Evolutionary conservation across 768 basidiomycete genomes (phyloP).

Genomic region (Candolleomyces efflorescens): DNA sequence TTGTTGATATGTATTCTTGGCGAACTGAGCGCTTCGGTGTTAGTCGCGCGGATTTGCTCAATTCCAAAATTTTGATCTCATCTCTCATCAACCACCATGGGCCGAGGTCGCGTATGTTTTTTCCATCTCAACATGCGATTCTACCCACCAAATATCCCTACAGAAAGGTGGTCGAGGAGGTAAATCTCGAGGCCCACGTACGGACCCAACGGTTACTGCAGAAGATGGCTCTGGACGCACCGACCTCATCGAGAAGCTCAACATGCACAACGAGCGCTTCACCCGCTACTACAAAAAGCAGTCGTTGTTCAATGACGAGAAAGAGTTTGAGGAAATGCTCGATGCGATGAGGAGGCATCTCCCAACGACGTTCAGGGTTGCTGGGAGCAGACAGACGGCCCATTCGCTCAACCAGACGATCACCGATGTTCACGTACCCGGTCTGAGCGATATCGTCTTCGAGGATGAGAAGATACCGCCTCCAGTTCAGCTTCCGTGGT

Average conservation of each 20-base stretch:
- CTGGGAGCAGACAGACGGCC: constrained; percentile 79
- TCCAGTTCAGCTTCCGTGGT: constrained; percentile 88
- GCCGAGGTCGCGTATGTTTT: neutral
- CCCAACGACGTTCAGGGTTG: constrained; percentile 92
- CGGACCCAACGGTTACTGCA: constrained; percentile 16
- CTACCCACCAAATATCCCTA: neutral
- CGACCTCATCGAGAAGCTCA: constrained; percentile 50
- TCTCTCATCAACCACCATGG: neutral
- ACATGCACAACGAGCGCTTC: constrained; percentile 72
- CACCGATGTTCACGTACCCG: constrained; percentile 72
- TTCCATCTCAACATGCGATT: too few relatives aligned
- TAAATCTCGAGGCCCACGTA: neutral
- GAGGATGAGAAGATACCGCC: constrained; percentile 75
- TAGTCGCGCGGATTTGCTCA: neutral
- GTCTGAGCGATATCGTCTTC: constrained; percentile 64
- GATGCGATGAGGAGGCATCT: constrained; percentile 62
- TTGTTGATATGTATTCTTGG: too few relatives aligned
- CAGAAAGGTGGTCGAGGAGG: constrained; percentile 7
- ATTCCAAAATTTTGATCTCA: neutral
- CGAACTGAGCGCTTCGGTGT: too few relatives aligned
- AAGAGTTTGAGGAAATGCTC: constrained; percentile 76
- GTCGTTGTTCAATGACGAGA: constrained; percentile 60
- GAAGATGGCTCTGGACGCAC: constrained; percentile 24
- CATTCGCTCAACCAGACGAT: constrained; percentile 79
- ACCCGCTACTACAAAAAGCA: constrained; percentile 71